Evolutionary conservation across 495 filamentous ascomycete genomes (phyloP).

Genomic region (Penicillium chermesinum): DNA sequence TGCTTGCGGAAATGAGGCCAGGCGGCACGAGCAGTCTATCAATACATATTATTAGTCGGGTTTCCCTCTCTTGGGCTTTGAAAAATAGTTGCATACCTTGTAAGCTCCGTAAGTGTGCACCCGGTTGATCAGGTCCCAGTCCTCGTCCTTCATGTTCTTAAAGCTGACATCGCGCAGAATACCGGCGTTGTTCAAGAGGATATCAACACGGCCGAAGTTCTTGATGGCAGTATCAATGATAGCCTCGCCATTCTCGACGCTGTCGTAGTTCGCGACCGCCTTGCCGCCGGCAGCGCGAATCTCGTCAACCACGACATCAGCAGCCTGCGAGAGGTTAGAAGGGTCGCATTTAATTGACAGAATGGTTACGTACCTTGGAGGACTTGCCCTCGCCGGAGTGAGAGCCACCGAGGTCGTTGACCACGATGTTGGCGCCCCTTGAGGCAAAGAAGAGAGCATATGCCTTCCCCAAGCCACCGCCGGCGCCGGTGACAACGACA

Average conservation of each 20-base stretch:
- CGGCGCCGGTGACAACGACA: constrained; percentile 93
- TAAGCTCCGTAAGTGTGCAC: constrained; percentile 95
- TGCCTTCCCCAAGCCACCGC: constrained; percentile 88
- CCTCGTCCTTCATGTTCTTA: constrained; percentile 96
- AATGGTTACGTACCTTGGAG: constrained; percentile 56
- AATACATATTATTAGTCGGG: constrained; percentile 1
- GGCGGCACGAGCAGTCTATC: constrained; percentile 80
- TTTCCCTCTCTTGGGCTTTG: not conserved
- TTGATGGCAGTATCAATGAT: constrained; percentile 97
- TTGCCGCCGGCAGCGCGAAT: constrained; percentile 90
- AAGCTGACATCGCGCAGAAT: constrained; percentile 96
- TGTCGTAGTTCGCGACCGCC: constrained; percentile 97
- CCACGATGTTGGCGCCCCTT: constrained; percentile 90
- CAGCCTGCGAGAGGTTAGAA: constrained; percentile 56
- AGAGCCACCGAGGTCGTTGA: constrained; percentile 92
- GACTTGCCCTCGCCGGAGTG: constrained; percentile 93
- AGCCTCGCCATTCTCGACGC: constrained; percentile 85
- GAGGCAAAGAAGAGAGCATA: constrained; percentile 91
- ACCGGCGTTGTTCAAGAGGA: constrained; percentile 96
- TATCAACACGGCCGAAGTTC: constrained; percentile 85
- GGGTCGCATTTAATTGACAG: not conserved
- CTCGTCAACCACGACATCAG: constrained; percentile 92
- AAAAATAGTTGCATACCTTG: constrained; percentile 53
- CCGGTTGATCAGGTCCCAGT: constrained; percentile 92
- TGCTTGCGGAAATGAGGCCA: constrained; percentile 99